Evolutionary conservation across 1,139 yeast species (phyloP).

Genomic region (Saccharomyces hybrid): DNA sequence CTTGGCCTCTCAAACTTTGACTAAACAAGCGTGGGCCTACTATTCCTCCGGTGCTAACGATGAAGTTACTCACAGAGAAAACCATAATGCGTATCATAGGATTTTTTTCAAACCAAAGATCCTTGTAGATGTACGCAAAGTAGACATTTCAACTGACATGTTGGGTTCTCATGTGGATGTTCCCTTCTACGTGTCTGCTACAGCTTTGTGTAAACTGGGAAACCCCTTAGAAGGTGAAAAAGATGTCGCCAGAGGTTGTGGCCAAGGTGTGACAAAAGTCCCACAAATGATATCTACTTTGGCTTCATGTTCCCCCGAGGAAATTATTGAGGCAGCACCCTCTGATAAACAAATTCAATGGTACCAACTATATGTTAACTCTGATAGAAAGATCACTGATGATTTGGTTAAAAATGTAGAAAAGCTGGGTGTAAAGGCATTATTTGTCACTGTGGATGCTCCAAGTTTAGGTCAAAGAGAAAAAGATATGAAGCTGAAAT

Average conservation of each 20-base stretch:
- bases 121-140: constrained; percentile 50
- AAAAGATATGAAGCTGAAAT: constrained; percentile 49
- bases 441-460: constrained; percentile 88
- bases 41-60: constrained; percentile 91
- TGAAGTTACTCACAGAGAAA: constrained; percentile 81
- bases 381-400: constrained; percentile 55
- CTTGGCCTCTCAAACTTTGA: constrained; percentile 70
- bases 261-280: constrained; percentile 50
- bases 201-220: constrained; percentile 75
- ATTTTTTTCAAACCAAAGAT: constrained; percentile 79
- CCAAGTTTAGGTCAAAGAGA: constrained; percentile 94
- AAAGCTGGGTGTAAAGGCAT: constrained; percentile 64
- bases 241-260: constrained; percentile 69
- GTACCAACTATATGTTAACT: constrained; percentile 84
- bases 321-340: constrained; percentile 54
- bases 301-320: constrained; percentile 69
- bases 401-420: constrained; percentile 66
- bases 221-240: constrained; percentile 71
- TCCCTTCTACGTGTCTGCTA: constrained; percentile 76
- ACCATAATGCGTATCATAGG: constrained; percentile 81
- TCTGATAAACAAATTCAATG: constrained; percentile 52
- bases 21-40: constrained; percentile 83
- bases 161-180: constrained; percentile 44
- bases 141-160: constrained; percentile 50
- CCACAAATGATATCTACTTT: constrained; percentile 79